phyloP scores from a whole-genome alignment of 1,284 basidiomycete genomes.

The Somion occarium region DNA sequence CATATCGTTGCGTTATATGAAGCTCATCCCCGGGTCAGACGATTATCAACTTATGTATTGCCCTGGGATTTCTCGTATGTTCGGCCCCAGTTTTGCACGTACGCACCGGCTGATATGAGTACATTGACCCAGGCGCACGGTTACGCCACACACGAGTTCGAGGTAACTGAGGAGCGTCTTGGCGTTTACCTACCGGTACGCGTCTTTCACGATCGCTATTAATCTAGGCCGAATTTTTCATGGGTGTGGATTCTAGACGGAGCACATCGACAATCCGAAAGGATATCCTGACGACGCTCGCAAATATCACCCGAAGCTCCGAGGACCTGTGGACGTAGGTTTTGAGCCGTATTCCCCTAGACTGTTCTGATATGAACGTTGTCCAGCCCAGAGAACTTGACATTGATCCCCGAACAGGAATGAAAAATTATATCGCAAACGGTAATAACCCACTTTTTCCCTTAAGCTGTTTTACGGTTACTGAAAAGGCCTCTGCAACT shows the following conservation, averaged over 20 bases:
- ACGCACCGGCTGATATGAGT: too few species aligned
- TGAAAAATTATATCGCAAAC: conserved; percentile 97
- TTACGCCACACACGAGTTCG: conserved; percentile 83
- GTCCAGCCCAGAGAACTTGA: conserved; percentile 79
- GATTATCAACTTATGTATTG: conserved; percentile 86
- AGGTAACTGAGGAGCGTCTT: conserved; percentile 84
- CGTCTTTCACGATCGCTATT: conserved; percentile 4
- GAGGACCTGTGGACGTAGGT: conserved; percentile 65
- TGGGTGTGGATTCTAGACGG: too few species aligned
- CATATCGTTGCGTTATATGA: not conserved
- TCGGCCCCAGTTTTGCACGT: conserved; percentile 1
- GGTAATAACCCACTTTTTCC: conserved; percentile 35
- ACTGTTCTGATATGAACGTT: not conserved
- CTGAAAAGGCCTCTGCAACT: not conserved
- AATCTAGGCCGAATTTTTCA: conserved; percentile 7
- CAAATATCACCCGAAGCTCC: conserved; percentile 66
- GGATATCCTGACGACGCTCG: conserved; percentile 86
- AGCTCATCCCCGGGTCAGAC: conserved; percentile 42
- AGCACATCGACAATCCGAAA: conserved; percentile 88
- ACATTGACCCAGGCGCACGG: conserved; percentile 60
- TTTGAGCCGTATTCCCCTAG: not conserved
- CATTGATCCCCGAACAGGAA: conserved; percentile 82
- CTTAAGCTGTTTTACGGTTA: too few species aligned
- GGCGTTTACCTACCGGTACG: conserved; percentile 81
- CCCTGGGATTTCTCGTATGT: conserved; percentile 75